Base-by-base conservation (phyloP, 1,139 yeast genomes). In the Wickerhamiella pararugosa region DNA sequence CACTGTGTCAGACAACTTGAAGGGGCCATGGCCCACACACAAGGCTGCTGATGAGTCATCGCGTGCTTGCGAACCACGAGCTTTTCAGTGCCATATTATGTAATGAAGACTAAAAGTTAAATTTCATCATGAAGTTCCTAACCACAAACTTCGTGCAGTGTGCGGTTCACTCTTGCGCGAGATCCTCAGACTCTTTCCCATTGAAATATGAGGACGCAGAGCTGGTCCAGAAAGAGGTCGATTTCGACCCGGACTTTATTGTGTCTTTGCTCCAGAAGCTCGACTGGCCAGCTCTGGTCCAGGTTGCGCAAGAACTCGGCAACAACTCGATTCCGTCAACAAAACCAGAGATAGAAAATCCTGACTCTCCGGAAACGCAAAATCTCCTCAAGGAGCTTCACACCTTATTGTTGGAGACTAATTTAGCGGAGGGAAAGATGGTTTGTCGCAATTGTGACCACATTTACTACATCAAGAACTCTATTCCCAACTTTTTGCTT, bases 141-240 rank as follows among this genome's bases (percentile, higher is more conserved):
- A 87, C 98, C 29, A 83, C 97, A 35, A 90, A 92, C 61, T 92
- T 90, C 61, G 93, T 90, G 48, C 86, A 81, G 60, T 90, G 99
- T 62, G 90, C 97, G 0, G 82, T 86, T 48, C 78, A 80, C 55
- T 57, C 75, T 5, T 90, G 99, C 57, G 83, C 79, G 45, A 65
- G 76, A 28, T 72, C 90, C 7, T 71, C 75, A 29, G 75, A 76
- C 5, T 75, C 93, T 15, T 90, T 86, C 58, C 99, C 99, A 1
- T 69, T 90, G 45, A 67, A 69, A 49, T 87, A 71, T 59, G 64
- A 72, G 44, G 84, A 80, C 44, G 78, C 90, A 54, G 73, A 79
- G 52, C 65, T 90, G 41, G 78, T 73, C 11, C 80, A 77, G 53
- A 79, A 80, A 55, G 86, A 81, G 54, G 78, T 76, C 50, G 96